A percentile compares a stretch with the other conserved stretches of the same genome.
Conservation (phyloP, 2,329 filamentous ascomycete species). For the Coleophoma eucalyptorum region DNA sequence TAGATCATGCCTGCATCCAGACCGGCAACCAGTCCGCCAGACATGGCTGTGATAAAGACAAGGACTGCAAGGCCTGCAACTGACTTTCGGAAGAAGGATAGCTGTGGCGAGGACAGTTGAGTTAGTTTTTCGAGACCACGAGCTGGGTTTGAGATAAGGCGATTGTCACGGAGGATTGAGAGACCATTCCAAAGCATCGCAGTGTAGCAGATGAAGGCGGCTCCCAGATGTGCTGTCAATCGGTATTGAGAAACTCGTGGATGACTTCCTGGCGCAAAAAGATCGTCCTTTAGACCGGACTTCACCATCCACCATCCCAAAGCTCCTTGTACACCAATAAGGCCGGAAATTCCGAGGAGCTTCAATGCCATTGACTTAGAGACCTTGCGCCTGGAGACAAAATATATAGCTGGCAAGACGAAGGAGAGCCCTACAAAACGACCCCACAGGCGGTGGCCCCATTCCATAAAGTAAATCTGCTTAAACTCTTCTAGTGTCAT, state of each 20-base stretch:
- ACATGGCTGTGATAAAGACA: constrained; percentile 88
- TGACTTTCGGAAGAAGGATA: constrained; percentile 70
- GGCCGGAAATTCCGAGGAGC: constrained; percentile 75
- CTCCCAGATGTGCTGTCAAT: constrained; percentile 81
- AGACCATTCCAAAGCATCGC: constrained; percentile 93
- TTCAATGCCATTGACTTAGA: constrained; percentile 73
- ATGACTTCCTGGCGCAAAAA: constrained; percentile 86
- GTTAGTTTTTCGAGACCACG: constrained; percentile 56
- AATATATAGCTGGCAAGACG: constrained; percentile 82
- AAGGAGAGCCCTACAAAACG: constrained; percentile 88
- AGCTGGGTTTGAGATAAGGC: constrained; percentile 64
- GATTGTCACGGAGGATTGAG: constrained; percentile 73
- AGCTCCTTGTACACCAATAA: constrained; percentile 93
- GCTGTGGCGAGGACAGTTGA: constrained; percentile 60
- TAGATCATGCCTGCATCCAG: constrained; percentile 97
- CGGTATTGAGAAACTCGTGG: constrained; percentile 94
- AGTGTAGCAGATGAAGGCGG: constrained; percentile 88
- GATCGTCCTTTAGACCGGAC: constrained; percentile 89
- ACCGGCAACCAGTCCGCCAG: constrained; percentile 88
- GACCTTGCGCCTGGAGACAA: constrained; percentile 76
- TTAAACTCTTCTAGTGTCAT: constrained; percentile 96
- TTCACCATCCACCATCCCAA: constrained; percentile 99
- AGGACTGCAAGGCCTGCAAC: constrained; percentile 68
- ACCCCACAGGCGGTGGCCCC: constrained; percentile 93
- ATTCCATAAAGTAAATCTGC: constrained; percentile 99